Conservation (phyloP, 352 stramenopile species). For the Phytophthora pisi region DNA sequence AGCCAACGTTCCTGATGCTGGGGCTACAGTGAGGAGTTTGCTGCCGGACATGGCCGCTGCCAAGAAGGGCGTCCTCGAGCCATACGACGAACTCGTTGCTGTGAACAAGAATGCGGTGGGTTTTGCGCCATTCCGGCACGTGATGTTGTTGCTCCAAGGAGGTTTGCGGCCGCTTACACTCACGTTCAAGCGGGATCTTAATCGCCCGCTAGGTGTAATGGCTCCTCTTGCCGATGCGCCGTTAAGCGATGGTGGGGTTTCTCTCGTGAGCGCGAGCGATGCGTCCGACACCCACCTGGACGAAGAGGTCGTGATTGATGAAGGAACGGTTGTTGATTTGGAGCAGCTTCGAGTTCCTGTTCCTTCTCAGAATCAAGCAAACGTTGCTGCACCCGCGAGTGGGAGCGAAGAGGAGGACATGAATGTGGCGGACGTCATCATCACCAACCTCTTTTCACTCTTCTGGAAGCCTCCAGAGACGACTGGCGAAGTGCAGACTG, state of each 20-base stretch:
- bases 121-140: constrained; percentile 73
- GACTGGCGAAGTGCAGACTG: constrained; percentile 44
- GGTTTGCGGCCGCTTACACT: constrained; percentile 77
- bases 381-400: background rate
- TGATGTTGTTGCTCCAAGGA: constrained; percentile 84
- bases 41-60: constrained; percentile 66
- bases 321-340: constrained; percentile 30
- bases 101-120: constrained; percentile 80
- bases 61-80: constrained; percentile 49
- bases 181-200: constrained; percentile 66
- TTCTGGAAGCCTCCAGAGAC: constrained; percentile 71
- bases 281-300: constrained; percentile 39
- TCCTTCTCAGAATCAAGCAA: background rate
- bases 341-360: constrained; percentile 28
- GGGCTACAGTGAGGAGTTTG: constrained; percentile 65
- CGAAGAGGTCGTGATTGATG: constrained; percentile 64
- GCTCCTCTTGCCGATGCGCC: constrained; percentile 6
- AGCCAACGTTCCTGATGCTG: constrained; percentile 68
- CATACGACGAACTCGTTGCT: constrained; percentile 73
- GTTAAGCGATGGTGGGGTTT: constrained; percentile 11
- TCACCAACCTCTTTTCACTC: constrained; percentile 86
- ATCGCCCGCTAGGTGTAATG: constrained; percentile 1
- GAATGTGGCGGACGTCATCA: constrained; percentile 79
- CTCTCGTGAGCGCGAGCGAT: constrained; percentile 11
- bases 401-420: constrained; percentile 45